A percentile compares a stretch with the other conserved stretches of the same genome.
phyloP scores from a whole-genome alignment of 805 yeast genomes.

The Pichia nakasei region DNA sequence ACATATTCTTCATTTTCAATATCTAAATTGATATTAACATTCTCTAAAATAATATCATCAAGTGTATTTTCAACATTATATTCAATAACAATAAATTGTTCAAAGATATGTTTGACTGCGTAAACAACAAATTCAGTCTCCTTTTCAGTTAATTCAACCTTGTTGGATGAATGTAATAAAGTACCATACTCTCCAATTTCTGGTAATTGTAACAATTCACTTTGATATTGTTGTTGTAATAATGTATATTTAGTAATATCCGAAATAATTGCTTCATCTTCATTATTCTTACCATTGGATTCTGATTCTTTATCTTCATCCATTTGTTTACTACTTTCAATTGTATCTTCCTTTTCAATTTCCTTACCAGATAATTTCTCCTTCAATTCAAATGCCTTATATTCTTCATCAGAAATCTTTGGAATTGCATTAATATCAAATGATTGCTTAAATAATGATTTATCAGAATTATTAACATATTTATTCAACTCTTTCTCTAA shows the following conservation, averaged over 20 bases:
- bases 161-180: constrained; percentile 59
- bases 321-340: constrained; percentile 11
- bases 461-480: constrained; percentile 50
- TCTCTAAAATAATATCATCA: constrained; percentile 64
- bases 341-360: constrained; percentile 14
- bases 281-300: not conserved
- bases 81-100: constrained; percentile 66
- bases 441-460: constrained; percentile 39
- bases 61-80: constrained; percentile 80
- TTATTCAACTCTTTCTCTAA: constrained; percentile 70
- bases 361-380: constrained; percentile 32
- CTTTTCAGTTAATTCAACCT: constrained; percentile 69
- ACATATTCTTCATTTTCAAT: constrained; percentile 48
- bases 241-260: constrained; percentile 26
- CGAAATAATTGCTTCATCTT: constrained; percentile 4
- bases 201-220: constrained; percentile 60
- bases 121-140: constrained; percentile 90
- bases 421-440: constrained; percentile 71
- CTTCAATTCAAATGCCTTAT: constrained; percentile 53
- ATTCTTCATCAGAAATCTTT: constrained; percentile 55
- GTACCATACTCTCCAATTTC: constrained; percentile 69
- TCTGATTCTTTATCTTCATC: constrained; percentile 6
- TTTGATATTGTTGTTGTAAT: constrained; percentile 58
- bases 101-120: constrained; percentile 76
- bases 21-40: constrained; percentile 62